Percentiles rank a stretch among this genome's conserved stretches.
Conservation (phyloP, 2,329 filamentous ascomycete species). For the Didymella arachidicola region DNA sequence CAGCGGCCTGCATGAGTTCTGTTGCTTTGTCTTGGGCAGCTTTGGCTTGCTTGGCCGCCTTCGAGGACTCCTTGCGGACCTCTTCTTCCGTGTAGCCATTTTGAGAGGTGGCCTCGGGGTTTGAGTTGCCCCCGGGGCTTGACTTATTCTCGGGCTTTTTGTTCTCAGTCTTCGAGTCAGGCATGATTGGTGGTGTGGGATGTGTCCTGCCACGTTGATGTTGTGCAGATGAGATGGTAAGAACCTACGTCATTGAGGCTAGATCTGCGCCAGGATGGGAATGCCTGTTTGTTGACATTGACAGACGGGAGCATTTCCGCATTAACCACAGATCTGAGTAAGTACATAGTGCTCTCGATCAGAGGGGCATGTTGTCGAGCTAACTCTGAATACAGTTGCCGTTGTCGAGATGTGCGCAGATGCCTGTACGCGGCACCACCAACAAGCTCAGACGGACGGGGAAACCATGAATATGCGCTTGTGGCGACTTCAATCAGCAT, state of each 20-base stretch:
- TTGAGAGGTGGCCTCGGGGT: background rate
- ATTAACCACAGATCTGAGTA: background rate
- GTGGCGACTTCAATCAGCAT: too few species aligned
- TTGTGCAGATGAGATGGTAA: background rate
- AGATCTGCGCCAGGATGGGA: constrained; percentile 1
- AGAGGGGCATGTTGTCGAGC: background rate
- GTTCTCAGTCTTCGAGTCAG: background rate
- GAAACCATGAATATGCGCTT: too few species aligned
- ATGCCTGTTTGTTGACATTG: constrained; percentile 2
- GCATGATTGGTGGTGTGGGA: constrained; percentile 8
- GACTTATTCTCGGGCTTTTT: background rate
- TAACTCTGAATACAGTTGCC: background rate
- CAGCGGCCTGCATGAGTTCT: constrained; percentile 31
- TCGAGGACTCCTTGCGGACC: constrained; percentile 30
- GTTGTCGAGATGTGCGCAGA: too few species aligned
- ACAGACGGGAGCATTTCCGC: background rate
- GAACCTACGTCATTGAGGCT: constrained; percentile 15
- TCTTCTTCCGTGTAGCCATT: constrained; percentile 30
- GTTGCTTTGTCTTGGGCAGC: constrained; percentile 30
- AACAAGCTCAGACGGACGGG: too few species aligned
- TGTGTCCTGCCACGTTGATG: background rate
- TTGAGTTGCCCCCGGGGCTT: background rate
- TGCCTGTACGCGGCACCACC: too few species aligned
- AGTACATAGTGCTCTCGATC: background rate
- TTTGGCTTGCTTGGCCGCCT: constrained; percentile 28